A percentile compares a stretch with the other conserved stretches of the same genome.
These are phyloP conservation scores for Clonostachys solani DNA, from an alignment of 2,329 filamentous ascomycete species.

Conservation along the genomic window DNA sequence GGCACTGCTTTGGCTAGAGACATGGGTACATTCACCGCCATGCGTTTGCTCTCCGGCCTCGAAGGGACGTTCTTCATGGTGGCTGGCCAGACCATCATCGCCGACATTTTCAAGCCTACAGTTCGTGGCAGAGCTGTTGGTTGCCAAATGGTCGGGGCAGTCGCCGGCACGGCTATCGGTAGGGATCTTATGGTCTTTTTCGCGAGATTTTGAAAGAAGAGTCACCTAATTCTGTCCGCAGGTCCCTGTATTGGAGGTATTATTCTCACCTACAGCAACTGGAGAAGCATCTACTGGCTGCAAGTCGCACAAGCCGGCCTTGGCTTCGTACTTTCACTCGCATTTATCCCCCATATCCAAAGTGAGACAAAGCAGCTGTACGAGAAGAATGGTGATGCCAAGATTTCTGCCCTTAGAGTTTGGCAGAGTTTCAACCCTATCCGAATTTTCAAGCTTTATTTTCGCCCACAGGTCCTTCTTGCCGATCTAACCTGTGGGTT, in stretches of 20 bases:
- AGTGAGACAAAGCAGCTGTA: slow-evolving; percentile 5
- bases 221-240: background rate
- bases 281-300: slow-evolving; percentile 14
- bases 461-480: slow-evolving; percentile 10
- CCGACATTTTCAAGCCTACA: slow-evolving; percentile 5
- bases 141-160: slow-evolving; percentile 3
- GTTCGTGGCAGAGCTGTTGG: slow-evolving; percentile 5
- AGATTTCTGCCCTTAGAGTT: background rate
- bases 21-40: slow-evolving; percentile 5
- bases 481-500: slow-evolving; percentile 15
- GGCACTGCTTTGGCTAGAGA: slow-evolving; percentile 4
- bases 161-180: slow-evolving; percentile 5
- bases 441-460: slow-evolving; percentile 14
- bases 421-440: slow-evolving; percentile 12
- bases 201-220: background rate
- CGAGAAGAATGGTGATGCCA: background rate
- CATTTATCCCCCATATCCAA: slow-evolving; percentile 13
- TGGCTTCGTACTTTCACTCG: slow-evolving; percentile 11
- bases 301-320: slow-evolving; percentile 14
- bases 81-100: slow-evolving; percentile 7
- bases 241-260: slow-evolving; percentile 13
- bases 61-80: slow-evolving; percentile 8
- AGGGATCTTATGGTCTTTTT: background rate
- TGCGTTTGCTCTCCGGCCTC: slow-evolving; percentile 5
- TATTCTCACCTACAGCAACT: slow-evolving; percentile 15